Conservation (phyloP, 768 basidiomycete genomes). For the Multifurca ochricompacta region DNA sequence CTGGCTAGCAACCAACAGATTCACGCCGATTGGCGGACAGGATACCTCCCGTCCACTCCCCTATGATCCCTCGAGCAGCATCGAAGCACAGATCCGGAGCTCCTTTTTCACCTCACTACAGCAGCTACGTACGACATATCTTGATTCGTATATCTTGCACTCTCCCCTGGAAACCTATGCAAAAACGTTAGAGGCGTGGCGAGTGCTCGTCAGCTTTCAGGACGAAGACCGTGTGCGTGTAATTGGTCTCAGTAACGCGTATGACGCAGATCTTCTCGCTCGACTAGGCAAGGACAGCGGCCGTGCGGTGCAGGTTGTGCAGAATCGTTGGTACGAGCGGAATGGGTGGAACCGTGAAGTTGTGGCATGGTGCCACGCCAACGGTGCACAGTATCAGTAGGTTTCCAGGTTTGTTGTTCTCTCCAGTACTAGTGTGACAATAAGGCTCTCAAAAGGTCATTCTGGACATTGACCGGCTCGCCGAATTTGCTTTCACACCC, state of each 20-base stretch:
- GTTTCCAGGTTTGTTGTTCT: slow-evolving; percentile 17
- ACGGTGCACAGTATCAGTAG: slow-evolving; percentile 69
- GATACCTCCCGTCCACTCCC: slow-evolving; percentile 63
- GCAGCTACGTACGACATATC: slow-evolving; percentile 63
- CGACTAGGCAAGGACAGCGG: slow-evolving; percentile 45
- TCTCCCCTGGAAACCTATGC: slow-evolving; percentile 54
- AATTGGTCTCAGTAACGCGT: slow-evolving; percentile 75
- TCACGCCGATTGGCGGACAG: slow-evolving; percentile 67
- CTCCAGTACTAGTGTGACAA: not conserved
- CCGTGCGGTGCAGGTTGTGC: slow-evolving; percentile 56
- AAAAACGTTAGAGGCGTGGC: slow-evolving; percentile 65
- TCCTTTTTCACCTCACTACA: slow-evolving; percentile 59
- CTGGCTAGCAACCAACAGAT: slow-evolving; percentile 36
- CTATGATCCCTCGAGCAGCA: slow-evolving; percentile 48
- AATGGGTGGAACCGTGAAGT: slow-evolving; percentile 70
- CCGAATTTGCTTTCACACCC: slow-evolving; percentile 51
- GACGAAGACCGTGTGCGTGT: slow-evolving; percentile 53
- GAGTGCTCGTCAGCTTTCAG: slow-evolving; percentile 49
- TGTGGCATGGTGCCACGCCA: slow-evolving; percentile 51
- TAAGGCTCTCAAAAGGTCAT: slow-evolving; percentile 45
- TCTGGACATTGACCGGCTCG: slow-evolving; percentile 84
- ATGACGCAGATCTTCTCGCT: slow-evolving; percentile 50
- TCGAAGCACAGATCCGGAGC: slow-evolving; percentile 50
- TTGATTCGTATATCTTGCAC: slow-evolving; percentile 77
- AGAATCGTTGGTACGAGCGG: slow-evolving; percentile 80